Evolutionary conservation across 116 monocot genomes (phyloP).

Genomic region (Trichopus zeylanicus): DNA sequence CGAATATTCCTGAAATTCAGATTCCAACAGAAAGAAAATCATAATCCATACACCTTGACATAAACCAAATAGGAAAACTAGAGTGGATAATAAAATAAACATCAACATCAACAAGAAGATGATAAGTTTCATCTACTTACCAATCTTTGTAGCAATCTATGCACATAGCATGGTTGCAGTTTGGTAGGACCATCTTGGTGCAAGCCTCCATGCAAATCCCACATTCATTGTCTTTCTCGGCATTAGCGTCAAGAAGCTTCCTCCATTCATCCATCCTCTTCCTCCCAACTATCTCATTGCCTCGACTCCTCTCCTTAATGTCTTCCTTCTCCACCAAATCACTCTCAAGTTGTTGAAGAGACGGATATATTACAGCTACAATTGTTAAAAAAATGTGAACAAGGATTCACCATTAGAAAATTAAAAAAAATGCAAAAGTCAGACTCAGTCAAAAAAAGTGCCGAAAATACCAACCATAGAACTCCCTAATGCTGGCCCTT

Average conservation of each 20-base stretch:
- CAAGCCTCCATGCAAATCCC: slow-evolving; percentile 91
- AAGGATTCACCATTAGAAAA: slow-evolving; percentile 1
- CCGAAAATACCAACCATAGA: slow-evolving; percentile 48
- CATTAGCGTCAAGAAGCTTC: slow-evolving; percentile 38
- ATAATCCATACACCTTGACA: not conserved
- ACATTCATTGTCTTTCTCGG: slow-evolving; percentile 84
- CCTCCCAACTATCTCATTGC: slow-evolving; percentile 26
- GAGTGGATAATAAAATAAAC: too few relatives aligned
- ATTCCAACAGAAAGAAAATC: not conserved
- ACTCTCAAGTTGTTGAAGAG: slow-evolving; percentile 76
- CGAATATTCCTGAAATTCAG: slow-evolving; percentile 53
- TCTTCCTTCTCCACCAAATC: slow-evolving; percentile 38
- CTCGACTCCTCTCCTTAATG: slow-evolving; percentile 16
- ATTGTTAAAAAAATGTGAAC: not conserved
- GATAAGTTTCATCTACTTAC: slow-evolving; percentile 15
- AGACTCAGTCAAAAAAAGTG: not conserved
- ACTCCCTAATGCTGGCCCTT: slow-evolving; percentile 77
- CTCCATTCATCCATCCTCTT: slow-evolving; percentile 39
- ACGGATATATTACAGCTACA: slow-evolving; percentile 87
- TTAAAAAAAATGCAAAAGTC: not conserved
- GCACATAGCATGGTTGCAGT: slow-evolving; percentile 94
- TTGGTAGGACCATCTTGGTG: slow-evolving; percentile 89
- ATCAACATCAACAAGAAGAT: not conserved
- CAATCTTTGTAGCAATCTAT: slow-evolving; percentile 92
- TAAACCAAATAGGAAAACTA: not conserved